These are phyloP conservation scores for Saturnispora hagleri DNA, from an alignment of 805 yeast species.

Conservation along the genomic window DNA sequence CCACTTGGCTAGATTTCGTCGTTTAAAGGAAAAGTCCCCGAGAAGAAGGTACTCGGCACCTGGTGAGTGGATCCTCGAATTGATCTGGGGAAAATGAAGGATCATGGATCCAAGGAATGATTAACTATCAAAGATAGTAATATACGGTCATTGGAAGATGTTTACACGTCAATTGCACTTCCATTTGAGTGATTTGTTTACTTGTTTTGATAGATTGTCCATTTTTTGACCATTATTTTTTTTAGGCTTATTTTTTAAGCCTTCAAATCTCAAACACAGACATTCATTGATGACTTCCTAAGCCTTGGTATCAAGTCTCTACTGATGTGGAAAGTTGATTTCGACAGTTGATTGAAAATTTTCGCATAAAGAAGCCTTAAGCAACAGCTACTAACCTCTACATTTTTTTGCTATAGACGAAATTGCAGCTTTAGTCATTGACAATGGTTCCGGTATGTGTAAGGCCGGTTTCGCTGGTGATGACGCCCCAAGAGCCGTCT, in stretches of 20 bases:
- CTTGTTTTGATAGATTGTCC: background rate
- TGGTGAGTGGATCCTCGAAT: background rate
- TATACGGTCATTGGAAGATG: background rate
- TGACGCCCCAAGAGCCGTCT: conserved; percentile 99
- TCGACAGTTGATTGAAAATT: no score
- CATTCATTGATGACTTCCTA: background rate
- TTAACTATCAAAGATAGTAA: no score
- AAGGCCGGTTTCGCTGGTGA: conserved; percentile 99
- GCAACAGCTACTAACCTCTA: conserved; percentile 2
- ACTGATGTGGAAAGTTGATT: no score
- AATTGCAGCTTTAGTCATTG: conserved; percentile 71
- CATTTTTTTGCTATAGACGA: conserved; percentile 28
- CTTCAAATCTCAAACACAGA: background rate
- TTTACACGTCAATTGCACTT: background rate
- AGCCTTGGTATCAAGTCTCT: background rate
- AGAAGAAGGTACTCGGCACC: background rate
- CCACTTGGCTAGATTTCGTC: no score
- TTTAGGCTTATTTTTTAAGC: background rate
- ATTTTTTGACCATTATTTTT: background rate
- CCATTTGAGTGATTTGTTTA: background rate
- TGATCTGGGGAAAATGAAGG: background rate
- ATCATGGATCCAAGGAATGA: no score
- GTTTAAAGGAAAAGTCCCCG: background rate
- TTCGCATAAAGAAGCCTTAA: conserved; percentile 13
- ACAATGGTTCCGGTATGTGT: conserved; percentile 99